Evolutionary conservation across 192 early-diverging fungal genomes (phyloP).

Genomic region (Podila verticillata): DNA sequence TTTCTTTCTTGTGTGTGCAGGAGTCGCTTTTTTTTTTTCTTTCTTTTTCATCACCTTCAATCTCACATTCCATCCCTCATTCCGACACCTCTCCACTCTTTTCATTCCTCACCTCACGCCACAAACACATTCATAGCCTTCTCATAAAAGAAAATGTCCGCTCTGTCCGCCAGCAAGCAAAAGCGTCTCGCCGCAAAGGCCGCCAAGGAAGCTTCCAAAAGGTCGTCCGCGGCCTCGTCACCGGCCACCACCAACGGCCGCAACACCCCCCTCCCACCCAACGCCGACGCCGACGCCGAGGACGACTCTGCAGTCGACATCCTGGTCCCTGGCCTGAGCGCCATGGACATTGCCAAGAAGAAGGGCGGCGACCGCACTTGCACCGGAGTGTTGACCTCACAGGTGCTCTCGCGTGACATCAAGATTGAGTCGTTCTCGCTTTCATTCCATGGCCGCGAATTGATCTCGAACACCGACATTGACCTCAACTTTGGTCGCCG

Average conservation of each 20-base stretch:
- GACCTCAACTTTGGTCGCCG: slow-evolving; percentile 99
- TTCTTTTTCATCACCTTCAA: background rate
- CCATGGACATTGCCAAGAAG: slow-evolving; percentile 65
- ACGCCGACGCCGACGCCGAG: slow-evolving; percentile 12
- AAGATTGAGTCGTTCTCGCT: slow-evolving; percentile 97
- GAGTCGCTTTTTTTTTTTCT: background rate
- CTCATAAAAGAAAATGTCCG: slow-evolving; percentile 26
- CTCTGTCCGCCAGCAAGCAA: slow-evolving; percentile 77
- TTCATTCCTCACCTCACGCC: background rate
- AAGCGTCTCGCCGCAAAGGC: slow-evolving; percentile 83
- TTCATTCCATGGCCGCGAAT: slow-evolving; percentile 92
- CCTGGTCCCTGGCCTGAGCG: slow-evolving; percentile 32
- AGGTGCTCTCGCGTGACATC: slow-evolving; percentile 90
- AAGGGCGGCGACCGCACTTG: slow-evolving; percentile 85
- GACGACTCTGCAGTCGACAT: background rate
- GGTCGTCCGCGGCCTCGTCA: slow-evolving; percentile 49
- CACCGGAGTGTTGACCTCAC: slow-evolving; percentile 92
- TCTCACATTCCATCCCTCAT: background rate
- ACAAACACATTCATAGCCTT: background rate
- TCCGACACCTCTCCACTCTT: slow-evolving; percentile 10
- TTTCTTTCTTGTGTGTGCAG: background rate
- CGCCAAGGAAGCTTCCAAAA: slow-evolving; percentile 61
- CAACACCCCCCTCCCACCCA: slow-evolving; percentile 32
- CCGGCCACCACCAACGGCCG: slow-evolving; percentile 47
- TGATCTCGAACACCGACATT: slow-evolving; percentile 93